phyloP scores from a whole-genome alignment of 1,139 yeast species.

The Geotrichum candidum region DNA sequence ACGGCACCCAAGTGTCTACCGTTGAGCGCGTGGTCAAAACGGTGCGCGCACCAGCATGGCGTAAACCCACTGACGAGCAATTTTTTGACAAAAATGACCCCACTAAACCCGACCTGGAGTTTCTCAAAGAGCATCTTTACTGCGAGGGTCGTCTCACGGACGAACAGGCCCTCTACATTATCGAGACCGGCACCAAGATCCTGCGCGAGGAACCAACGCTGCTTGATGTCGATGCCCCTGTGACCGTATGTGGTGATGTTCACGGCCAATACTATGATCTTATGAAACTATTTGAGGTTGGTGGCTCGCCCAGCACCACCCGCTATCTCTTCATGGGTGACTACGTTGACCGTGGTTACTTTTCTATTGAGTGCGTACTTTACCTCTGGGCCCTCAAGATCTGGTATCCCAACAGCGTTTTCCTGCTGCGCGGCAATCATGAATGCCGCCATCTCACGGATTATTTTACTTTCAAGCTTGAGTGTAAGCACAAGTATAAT shows the following conservation, averaged over 20 bases:
- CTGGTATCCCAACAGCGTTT: conserved; percentile 68
- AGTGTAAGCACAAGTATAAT: conserved; percentile 83
- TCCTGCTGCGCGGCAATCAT: conserved; percentile 90
- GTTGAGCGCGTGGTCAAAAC: conserved; percentile 58
- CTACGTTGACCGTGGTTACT: conserved; percentile 92
- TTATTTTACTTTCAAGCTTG: conserved; percentile 87
- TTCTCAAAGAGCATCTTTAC: conserved; percentile 66
- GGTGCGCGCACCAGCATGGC: conserved; percentile 65
- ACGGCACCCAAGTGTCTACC: conserved; percentile 62
- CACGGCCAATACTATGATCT: conserved; percentile 94
- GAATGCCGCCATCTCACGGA: conserved; percentile 92
- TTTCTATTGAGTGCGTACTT: conserved; percentile 80
- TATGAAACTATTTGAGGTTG: conserved; percentile 87
- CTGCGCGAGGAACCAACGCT: conserved; percentile 71
- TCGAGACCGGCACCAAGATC: conserved; percentile 62
- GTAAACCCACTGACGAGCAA: conserved; percentile 60
- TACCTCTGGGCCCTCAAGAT: conserved; percentile 77
- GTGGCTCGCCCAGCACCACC: conserved; percentile 77
- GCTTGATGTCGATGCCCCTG: conserved; percentile 81
- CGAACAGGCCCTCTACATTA: conserved; percentile 64
- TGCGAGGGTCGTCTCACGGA: conserved; percentile 76
- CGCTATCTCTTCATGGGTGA: conserved; percentile 87
- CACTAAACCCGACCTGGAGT: conserved; percentile 57
- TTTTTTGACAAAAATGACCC: conserved; percentile 55
- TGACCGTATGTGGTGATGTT: conserved; percentile 92